These are phyloP conservation scores for Penicillium oxalicum DNA, from an alignment of 2,329 filamentous ascomycete species.

Conservation along the genomic window DNA sequence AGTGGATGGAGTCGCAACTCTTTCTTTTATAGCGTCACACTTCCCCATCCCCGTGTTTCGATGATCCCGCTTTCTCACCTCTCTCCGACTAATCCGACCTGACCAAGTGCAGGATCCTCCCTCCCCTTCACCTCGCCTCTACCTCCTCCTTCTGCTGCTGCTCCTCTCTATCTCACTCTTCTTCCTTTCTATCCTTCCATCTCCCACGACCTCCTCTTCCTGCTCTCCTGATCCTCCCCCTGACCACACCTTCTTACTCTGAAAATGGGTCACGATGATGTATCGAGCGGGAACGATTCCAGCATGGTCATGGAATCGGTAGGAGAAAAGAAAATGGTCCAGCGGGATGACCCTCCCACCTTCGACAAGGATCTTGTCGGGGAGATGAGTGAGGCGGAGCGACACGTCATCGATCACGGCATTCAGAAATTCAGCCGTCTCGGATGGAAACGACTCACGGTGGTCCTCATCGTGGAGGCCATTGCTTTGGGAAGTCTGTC, in stretches of 20 bases:
- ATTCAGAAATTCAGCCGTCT: conserved; percentile 23
- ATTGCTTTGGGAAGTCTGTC: conserved; percentile 44
- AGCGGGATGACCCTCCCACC: conserved; percentile 11
- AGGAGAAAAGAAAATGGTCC: conserved; percentile 9
- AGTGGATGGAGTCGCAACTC: not conserved
- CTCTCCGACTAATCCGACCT: not conserved
- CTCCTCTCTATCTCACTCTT: not conserved
- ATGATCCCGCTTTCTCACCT: not conserved
- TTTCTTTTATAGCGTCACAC: conserved; percentile 7
- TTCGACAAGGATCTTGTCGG: conserved; percentile 14
- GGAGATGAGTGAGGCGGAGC: conserved; percentile 14
- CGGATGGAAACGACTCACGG: conserved; percentile 47
- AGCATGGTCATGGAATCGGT: conserved; percentile 12
- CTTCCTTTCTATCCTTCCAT: not conserved
- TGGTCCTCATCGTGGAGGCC: conserved; percentile 46
- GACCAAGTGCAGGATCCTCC: not conserved
- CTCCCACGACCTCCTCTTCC: not conserved
- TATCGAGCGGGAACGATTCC: conserved; percentile 12
- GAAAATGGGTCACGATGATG: conserved; percentile 18
- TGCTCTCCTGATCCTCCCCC: not conserved
- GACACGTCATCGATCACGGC: conserved; percentile 9
- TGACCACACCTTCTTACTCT: not conserved
- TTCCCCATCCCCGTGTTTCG: not conserved
- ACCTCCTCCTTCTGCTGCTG: not conserved
- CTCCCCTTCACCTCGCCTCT: not conserved